These are phyloP conservation scores for Coelastrella sp. DNA, from an alignment of 139 green algal genomes.

Conservation along the genomic window DNA sequence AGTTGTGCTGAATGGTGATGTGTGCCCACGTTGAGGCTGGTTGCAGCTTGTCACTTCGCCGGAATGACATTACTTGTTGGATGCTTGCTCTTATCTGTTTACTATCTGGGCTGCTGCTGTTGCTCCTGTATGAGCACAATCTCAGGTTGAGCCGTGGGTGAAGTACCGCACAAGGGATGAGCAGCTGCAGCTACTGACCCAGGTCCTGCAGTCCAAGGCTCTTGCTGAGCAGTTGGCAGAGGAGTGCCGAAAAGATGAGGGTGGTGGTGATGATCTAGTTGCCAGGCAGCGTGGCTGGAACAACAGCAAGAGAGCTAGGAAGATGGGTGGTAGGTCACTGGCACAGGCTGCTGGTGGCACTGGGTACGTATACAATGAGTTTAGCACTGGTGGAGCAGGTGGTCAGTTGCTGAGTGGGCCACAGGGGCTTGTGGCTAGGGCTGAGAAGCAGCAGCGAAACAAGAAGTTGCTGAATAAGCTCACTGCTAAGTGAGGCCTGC, in stretches of 20 bases:
- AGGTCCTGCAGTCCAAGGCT: slow-evolving; percentile 39
- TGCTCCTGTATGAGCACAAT: not conserved
- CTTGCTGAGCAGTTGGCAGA: not conserved
- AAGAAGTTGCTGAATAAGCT: slow-evolving; percentile 39
- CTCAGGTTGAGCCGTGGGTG: slow-evolving; percentile 6
- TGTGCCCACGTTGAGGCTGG: not conserved
- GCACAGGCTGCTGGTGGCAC: slow-evolving; percentile 14
- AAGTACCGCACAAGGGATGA: slow-evolving; percentile 56
- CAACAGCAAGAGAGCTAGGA: not conserved
- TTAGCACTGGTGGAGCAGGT: not conserved
- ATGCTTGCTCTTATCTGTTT: not conserved
- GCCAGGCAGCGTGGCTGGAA: not conserved
- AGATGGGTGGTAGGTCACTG: slow-evolving; percentile 10
- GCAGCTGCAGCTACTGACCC: slow-evolving; percentile 84
- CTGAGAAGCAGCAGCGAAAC: not conserved
- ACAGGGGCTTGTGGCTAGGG: not conserved
- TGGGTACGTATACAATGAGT: slow-evolving; percentile 27
- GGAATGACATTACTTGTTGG: not conserved
- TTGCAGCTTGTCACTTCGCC: not conserved
- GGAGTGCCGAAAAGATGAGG: slow-evolving; percentile 9
- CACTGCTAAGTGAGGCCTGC: not conserved
- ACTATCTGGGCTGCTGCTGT: not conserved
- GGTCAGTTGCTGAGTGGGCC: slow-evolving; percentile 30
- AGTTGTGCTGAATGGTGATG: not conserved
- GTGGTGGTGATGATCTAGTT: slow-evolving; percentile 27